Base-by-base conservation (phyloP, 2,329 filamentous ascomycete species). In the Pseudogymnoascus sp. region DNA sequence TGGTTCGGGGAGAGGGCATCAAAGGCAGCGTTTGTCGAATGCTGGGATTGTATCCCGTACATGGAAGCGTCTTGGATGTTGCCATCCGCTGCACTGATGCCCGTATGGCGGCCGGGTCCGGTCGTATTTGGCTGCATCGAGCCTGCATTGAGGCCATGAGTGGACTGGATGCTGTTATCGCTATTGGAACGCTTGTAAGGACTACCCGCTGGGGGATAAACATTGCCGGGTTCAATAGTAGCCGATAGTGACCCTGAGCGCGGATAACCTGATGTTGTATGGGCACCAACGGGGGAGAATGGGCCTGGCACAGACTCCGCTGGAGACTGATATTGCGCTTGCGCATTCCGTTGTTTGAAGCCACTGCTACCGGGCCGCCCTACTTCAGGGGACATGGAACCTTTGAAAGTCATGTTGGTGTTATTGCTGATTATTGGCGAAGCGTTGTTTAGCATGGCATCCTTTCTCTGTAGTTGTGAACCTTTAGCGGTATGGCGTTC, bases 401-500 rank as follows among this genome's bases (percentile, higher is more conserved):
- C 68, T 66, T 68, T 69, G 57, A 64, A 60, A 11, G 57, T 5
- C 36, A 60, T 40, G 38, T 38, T 60, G 13, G 57, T 38, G 57
- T 36, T 36, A 10, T 26, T 60, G 8, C 31, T 40, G 4, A n/a
- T 28, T 40, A 57, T 40, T 38, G 57, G 57, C 23, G 80, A 82
- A 33, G 72, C 70, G 67, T 84, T 82, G 66, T 74, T 77, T 73
- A 86, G 78, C 72, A 87, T 80, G 13, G 83, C 85, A 72, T 92
- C 89, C 75, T 89, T 90, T 64, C 88, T 86, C 73, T 87, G 87
- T 63, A 92, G 77, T 66, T 90, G 87, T 17, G 89, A 91, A 60
- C 89, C 89, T 71, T 90, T 89, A 61, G 88, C 89, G 11, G 87
- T 90, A 75, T 93, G 90, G 47, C 90, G 85, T 73, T 93, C 90